Conservation (phyloP, 495 filamentous ascomycete species). For the Aeminium ludgeri region DNA sequence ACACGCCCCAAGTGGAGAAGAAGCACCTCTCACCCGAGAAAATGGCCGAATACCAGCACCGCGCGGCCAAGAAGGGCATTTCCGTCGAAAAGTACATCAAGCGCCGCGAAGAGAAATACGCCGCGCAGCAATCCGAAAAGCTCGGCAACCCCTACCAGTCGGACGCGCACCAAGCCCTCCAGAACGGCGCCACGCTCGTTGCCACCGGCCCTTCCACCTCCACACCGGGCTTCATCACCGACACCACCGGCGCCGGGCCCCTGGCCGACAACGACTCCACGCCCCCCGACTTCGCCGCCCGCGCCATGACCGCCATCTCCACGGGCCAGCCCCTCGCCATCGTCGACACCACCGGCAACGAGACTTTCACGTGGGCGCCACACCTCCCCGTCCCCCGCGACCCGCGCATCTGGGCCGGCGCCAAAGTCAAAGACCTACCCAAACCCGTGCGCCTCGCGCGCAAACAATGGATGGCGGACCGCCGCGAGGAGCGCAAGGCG, state of each 20-base stretch:
- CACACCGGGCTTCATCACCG: conserved; percentile 5
- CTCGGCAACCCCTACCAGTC: not conserved
- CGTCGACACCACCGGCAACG: conserved; percentile 3
- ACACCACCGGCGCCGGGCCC: conserved; percentile 4
- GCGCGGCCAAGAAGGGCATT: conserved; percentile 12
- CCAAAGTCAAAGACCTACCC: conserved; percentile 10
- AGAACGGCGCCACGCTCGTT: not conserved
- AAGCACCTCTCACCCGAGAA: conserved; percentile 8
- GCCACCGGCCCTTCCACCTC: not conserved
- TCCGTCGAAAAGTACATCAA: conserved; percentile 8
- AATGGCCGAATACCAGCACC: conserved; percentile 2
- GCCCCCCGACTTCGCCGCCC: not conserved
- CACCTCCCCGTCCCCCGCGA: conserved; percentile 10
- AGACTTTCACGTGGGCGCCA: conserved; percentile 1
- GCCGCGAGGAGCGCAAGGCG: conserved; percentile 3
- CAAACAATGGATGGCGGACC: conserved; percentile 4
- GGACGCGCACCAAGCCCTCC: not conserved
- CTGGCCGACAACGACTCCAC: no score
- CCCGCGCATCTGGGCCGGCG: conserved; percentile 12
- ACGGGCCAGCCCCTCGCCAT: conserved; percentile 1
- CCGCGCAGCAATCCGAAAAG: conserved; percentile 5
- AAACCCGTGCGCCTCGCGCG: conserved; percentile 15
- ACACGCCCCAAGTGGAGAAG: not conserved
- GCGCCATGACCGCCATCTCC: not conserved
- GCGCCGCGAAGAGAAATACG: conserved; percentile 10